phyloP scores from a whole-genome alignment of 2,329 filamentous ascomycete genomes.

The Arthrobotrys sinensis region DNA sequence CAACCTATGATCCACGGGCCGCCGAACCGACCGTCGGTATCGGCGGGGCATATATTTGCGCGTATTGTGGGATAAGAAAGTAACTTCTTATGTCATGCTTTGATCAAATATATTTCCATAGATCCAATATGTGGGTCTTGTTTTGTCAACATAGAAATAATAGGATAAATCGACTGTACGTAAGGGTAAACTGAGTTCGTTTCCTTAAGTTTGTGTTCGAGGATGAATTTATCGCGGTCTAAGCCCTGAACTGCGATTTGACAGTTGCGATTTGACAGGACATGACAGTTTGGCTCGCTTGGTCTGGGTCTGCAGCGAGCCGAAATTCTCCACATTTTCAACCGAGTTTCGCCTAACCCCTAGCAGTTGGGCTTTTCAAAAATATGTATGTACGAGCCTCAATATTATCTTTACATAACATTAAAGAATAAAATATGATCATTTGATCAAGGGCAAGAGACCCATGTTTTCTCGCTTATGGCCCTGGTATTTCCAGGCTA shows the following conservation, averaged over 20 bases:
- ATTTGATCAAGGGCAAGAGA: slow-evolving; percentile 9
- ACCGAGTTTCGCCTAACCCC: slow-evolving; percentile 9
- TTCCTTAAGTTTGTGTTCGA: background rate
- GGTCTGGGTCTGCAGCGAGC: background rate
- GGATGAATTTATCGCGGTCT: background rate
- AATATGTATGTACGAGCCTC: background rate
- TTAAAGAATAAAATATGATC: background rate
- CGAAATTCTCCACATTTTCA: background rate
- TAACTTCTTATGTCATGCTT: slow-evolving; percentile 22
- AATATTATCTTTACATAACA: slow-evolving; percentile 9
- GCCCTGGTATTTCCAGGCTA: background rate
- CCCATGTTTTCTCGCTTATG: slow-evolving; percentile 19
- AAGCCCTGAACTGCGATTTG: slow-evolving; percentile 1
- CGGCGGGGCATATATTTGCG: background rate
- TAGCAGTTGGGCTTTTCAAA: background rate
- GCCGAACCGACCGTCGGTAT: slow-evolving; percentile 13
- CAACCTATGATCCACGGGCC: slow-evolving; percentile 5
- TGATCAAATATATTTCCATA: slow-evolving; percentile 2
- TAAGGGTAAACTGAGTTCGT: background rate
- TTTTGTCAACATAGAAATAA: slow-evolving; percentile 6
- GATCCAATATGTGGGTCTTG: background rate
- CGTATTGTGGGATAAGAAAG: slow-evolving; percentile 12
- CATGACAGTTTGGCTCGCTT: slow-evolving; percentile 6
- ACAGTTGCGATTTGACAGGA: too few relatives aligned
- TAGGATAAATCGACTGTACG: background rate